Base-by-base conservation (phyloP, 202 grass and related monocot genomes). In the Miscanthus sacchariflorus region DNA sequence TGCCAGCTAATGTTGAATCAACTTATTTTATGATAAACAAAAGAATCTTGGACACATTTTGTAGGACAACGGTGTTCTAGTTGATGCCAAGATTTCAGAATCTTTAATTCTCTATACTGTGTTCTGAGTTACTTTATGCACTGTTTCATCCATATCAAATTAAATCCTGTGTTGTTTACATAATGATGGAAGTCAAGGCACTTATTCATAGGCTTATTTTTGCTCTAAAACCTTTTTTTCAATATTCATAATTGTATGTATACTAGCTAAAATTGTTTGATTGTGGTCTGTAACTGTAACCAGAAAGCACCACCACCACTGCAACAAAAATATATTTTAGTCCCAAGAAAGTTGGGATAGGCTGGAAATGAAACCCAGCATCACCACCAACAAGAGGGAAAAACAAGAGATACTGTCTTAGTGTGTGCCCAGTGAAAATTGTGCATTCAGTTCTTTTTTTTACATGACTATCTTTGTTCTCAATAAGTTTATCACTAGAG, bases 281-380 rank as follows among this genome's bases (percentile, higher is more conserved):
- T 68, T 79, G n/a, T 80, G n/a, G 73, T 48, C 40, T 78, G 7
- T 84, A 54, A 63, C 30, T 79, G 7, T 85, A 30, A 67, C 64
- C 25, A 67, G 64, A 68, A 35, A 35, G 66, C 66, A 68, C 13
- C 28, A 17, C 28, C 27, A 35, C 66, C 13, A 17, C 27, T 15
- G 5, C 1, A 68, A 67, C 25, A 13, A 33, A 68, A 68, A 33
- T 17, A 68, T 17, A 17, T 68, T 35, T 68, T 33, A 65, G 58
- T 30, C 2, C 66, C 66, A 68, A 35, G 66, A 5, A 33, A 68
- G 28, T 68, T 35, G 5, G 66, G 66, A 8, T 17, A 68, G 25
- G 27, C 28, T 68, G 6, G 66, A 68, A 17, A 68, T 35, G 28
- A 68, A 68, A 15, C 14, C 13, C 12, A 68, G 5, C 63, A 27